phyloP scores from a whole-genome alignment of 139 green algal genomes.

The Haematococcus sp. region DNA sequence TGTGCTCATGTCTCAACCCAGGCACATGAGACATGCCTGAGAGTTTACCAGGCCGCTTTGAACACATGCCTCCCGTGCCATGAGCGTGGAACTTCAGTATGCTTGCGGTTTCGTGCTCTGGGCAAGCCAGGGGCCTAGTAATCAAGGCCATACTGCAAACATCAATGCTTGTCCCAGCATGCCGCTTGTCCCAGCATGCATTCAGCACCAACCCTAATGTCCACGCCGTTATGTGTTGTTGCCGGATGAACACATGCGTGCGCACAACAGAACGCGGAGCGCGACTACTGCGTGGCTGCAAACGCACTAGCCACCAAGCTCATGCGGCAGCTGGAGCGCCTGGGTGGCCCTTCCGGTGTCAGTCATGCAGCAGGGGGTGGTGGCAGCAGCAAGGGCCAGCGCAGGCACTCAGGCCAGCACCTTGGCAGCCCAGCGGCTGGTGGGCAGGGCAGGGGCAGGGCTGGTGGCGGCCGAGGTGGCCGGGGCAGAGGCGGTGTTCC shows the following conservation, averaged over 20 bases:
- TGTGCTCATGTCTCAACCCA: not conserved
- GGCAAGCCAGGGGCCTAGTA: too few relatives aligned
- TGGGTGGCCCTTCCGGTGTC: not conserved
- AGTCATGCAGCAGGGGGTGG: not conserved
- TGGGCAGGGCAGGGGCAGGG: too few relatives aligned
- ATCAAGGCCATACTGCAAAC: too few relatives aligned
- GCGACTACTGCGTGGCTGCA: conserved; percentile 59
- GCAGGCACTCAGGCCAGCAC: not conserved
- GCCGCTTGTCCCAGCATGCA: too few relatives aligned
- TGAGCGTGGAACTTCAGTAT: not conserved
- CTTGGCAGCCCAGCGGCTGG: too few relatives aligned
- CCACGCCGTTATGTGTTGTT: too few relatives aligned
- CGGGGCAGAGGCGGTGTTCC: too few relatives aligned
- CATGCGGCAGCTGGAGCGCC: not conserved
- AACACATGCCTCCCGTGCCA: not conserved
- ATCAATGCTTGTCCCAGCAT: too few relatives aligned
- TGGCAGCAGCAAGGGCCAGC: not conserved
- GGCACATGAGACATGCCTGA: too few relatives aligned
- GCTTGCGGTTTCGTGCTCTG: not conserved
- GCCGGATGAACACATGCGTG: not conserved
- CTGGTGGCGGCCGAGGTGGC: too few relatives aligned
- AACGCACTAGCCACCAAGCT: conserved; percentile 50
- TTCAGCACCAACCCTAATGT: too few relatives aligned
- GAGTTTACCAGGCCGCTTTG: too few relatives aligned
- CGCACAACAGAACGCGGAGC: conserved; percentile 38